Evolutionary conservation across 2,329 filamentous ascomycete species (phyloP), one percentile per base, ranked within the genome.

Genomic region (Sodiomyces alkalinus): DNA sequence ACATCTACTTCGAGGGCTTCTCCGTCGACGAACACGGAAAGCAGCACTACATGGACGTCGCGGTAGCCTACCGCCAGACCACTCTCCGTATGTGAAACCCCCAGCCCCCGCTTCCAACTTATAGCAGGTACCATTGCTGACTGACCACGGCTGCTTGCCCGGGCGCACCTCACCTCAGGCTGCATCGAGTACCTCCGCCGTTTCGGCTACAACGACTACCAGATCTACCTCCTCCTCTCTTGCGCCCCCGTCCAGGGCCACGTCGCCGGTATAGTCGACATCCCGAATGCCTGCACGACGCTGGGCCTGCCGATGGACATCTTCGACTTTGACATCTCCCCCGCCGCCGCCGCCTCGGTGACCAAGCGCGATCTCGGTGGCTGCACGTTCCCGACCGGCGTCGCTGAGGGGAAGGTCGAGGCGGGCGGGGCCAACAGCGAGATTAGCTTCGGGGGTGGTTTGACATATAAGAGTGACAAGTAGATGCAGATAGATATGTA

Each of bases 301-400:
- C 59, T 93, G 33, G 85, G 83, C 0, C 48, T 93, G 30, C 86
- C 86, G 1, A 82, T 92, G 63, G 86, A 93, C 53, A 92, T 94
- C 29, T 94, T 94, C 43, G 81, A 90, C 45, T 92, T 94, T 52
- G 85, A 93, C 47, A 87, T 93, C 40, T 69, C 73, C 26, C 81
- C 83, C 1, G 40, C 35, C 3, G 63, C 64, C 31, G 61, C 60
- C 5, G 60, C 64, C 6, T n/a, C n/a, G n/a, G 68, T 66, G 7
- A 36, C 36, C 13, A 43, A 39, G 32, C 29, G 38, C 1, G 34
- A 41, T 3, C 58, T 47, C 12, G 45, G 42, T 2, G 58, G 47
- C 22, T 90, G 81, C 49, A 80, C 80, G 2, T 79, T 72, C 47
- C 59, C 62, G 40, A 60, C 50, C 2, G 62, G 60, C 4, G 52